These are phyloP conservation scores for Prunus padus DNA, from an alignment of 306 rosid genomes.

Conservation along the genomic window DNA sequence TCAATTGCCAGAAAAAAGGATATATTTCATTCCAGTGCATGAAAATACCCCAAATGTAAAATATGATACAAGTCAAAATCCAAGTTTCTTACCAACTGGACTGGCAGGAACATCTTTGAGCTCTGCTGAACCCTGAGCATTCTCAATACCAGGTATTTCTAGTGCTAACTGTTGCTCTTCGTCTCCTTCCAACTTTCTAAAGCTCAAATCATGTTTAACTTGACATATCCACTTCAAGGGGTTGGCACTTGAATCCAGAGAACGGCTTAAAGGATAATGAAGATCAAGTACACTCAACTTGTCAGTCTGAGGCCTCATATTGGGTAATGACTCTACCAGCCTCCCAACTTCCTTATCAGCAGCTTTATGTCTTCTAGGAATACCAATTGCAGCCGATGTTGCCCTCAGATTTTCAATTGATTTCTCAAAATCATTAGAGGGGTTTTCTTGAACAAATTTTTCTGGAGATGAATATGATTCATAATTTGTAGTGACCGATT, in stretches of 20 bases:
- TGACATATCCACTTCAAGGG: conserved; percentile 30
- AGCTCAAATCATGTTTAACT: conserved; percentile 36
- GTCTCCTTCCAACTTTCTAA: conserved; percentile 30
- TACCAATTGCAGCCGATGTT: conserved; percentile 43
- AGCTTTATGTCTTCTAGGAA: conserved; percentile 38
- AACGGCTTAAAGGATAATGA: conserved; percentile 47
- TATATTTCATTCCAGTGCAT: not conserved
- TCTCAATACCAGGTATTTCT: conserved; percentile 31
- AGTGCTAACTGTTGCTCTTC: conserved; percentile 35
- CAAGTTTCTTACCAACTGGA: conserved; percentile 52
- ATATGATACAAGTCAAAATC: conserved; percentile 6
- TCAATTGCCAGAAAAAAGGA: not conserved
- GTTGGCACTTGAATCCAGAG: conserved; percentile 52
- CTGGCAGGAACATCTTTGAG: conserved; percentile 27
- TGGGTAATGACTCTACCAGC: conserved; percentile 65
- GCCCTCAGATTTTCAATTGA: conserved; percentile 26
- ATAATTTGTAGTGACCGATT: conserved; percentile 22
- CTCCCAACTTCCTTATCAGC: conserved; percentile 35
- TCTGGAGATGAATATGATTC: conserved; percentile 30
- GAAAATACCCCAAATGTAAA: conserved; percentile 10
- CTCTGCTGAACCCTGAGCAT: conserved; percentile 39
- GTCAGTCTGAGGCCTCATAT: conserved; percentile 31
- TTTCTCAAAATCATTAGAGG: conserved; percentile 26
- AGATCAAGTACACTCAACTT: conserved; percentile 26
- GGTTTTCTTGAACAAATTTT: conserved; percentile 20